A percentile compares a stretch with the other conserved stretches of the same genome.
Evolutionary conservation across 2,329 filamentous ascomycete genomes (phyloP).

Genomic region (Geoglossum cookeanum): DNA sequence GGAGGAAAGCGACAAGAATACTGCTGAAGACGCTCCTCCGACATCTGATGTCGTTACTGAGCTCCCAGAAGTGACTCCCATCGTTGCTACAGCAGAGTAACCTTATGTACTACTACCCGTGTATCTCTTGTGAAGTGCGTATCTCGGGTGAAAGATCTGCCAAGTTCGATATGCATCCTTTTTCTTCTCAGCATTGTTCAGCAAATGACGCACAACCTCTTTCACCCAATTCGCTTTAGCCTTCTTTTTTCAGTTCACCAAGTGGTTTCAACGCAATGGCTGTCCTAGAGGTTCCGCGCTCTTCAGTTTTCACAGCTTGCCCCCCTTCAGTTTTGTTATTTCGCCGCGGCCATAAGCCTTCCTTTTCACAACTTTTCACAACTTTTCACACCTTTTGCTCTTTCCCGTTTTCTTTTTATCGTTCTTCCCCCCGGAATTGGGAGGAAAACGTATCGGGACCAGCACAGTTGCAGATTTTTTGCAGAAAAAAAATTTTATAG

Average conservation of each 20-base stretch:
- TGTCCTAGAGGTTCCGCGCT: neutral
- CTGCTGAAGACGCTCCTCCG: neutral
- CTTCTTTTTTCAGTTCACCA: neutral
- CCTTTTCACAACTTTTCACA: neutral
- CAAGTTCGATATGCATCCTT: neutral
- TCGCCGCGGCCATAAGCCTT: neutral
- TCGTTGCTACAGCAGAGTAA: neutral
- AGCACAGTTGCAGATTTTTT: too few relatives aligned
- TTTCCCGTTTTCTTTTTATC: neutral
- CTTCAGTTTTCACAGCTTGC: neutral
- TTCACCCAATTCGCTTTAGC: neutral
- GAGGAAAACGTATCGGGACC: too few relatives aligned
- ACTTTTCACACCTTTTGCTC: neutral
- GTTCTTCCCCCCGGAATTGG: too few relatives aligned
- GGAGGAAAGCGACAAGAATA: neutral
- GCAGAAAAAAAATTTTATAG: too few relatives aligned
- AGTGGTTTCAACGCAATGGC: neutral
- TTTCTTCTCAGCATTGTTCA: neutral
- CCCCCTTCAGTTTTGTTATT: neutral
- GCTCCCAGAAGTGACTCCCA: neutral
- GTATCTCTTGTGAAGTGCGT: neutral
- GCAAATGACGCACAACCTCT: neutral
- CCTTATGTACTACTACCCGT: neutral
- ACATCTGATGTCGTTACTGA: neutral
- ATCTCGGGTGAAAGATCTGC: neutral